Conservation (phyloP, 805 yeast genomes). For the Barnettozyma populi region DNA sequence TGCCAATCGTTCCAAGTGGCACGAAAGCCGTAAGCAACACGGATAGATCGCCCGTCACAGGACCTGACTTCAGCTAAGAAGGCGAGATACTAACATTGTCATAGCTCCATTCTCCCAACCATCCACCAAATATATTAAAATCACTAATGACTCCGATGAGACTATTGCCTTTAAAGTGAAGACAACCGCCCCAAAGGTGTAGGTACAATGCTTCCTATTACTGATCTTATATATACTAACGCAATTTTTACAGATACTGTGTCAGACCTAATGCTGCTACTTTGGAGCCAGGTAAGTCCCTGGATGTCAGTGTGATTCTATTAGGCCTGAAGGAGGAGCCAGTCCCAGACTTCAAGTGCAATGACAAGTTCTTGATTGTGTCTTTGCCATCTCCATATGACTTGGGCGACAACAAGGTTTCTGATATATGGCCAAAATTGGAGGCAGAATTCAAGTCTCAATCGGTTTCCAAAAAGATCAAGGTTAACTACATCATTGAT, state of each 20-base stretch:
- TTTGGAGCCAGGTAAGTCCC: constrained; percentile 65
- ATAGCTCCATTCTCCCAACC: constrained; percentile 72
- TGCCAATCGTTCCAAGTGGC: not conserved
- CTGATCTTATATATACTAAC: constrained; percentile 7
- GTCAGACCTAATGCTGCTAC: constrained; percentile 93
- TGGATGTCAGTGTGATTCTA: constrained; percentile 75
- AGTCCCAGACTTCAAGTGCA: constrained; percentile 66
- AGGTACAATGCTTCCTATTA: constrained; percentile 10
- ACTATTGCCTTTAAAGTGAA: constrained; percentile 89
- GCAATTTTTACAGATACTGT: constrained; percentile 42
- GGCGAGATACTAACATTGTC: constrained; percentile 3
- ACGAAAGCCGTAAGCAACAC: not conserved
- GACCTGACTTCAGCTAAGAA: not conserved
- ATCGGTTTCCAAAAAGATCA: constrained; percentile 58
- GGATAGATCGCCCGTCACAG: not conserved
- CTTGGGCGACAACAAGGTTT: constrained; percentile 50
- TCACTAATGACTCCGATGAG: constrained; percentile 52
- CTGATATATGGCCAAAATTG: constrained; percentile 71
- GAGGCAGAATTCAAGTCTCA: constrained; percentile 52
- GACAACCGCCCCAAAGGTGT: constrained; percentile 94
- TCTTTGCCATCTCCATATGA: constrained; percentile 69
- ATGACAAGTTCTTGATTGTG: constrained; percentile 89
- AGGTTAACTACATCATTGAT: constrained; percentile 46
- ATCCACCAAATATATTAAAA: constrained; percentile 50
- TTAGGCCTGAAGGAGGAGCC: constrained; percentile 81